phyloP scores from a whole-genome alignment of 257 asterid genomes.

The Nicotiana noctiflora region DNA sequence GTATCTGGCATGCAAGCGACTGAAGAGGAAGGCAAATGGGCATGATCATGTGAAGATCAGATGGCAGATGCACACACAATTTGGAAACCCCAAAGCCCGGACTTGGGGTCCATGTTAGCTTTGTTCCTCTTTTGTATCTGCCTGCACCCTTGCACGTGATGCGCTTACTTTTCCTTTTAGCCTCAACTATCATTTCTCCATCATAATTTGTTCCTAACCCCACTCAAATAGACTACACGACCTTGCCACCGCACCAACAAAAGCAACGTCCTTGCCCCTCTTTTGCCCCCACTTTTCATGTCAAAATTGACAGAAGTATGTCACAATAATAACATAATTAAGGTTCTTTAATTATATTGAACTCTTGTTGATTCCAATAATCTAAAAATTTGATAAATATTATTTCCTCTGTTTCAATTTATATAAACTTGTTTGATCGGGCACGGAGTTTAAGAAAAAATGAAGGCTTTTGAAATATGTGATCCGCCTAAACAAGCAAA shows the following conservation, averaged over 20 bases:
- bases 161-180: conserved; percentile 6
- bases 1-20: conserved; percentile 60
- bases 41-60: conserved; percentile 35
- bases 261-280: background rate
- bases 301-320: background rate
- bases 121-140: conserved; percentile 19
- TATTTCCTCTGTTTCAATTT: no score
- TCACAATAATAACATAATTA: background rate
- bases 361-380: background rate
- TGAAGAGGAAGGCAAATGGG: conserved; percentile 24
- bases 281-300: background rate
- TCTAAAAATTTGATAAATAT: background rate
- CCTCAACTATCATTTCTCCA: conserved; percentile 7
- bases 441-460: no score
- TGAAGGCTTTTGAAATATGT: no score
- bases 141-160: conserved; percentile 32
- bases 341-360: background rate
- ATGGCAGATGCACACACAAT: background rate
- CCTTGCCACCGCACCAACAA: background rate
- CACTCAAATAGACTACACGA: conserved; percentile 26
- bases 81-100: background rate
- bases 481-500: no score
- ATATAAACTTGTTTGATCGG: no score
- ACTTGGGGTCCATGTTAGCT: conserved; percentile 18
- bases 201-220: background rate